These are phyloP conservation scores for Fraxinus excelsior DNA, from an alignment of 257 asterid species.

Conservation along the genomic window DNA sequence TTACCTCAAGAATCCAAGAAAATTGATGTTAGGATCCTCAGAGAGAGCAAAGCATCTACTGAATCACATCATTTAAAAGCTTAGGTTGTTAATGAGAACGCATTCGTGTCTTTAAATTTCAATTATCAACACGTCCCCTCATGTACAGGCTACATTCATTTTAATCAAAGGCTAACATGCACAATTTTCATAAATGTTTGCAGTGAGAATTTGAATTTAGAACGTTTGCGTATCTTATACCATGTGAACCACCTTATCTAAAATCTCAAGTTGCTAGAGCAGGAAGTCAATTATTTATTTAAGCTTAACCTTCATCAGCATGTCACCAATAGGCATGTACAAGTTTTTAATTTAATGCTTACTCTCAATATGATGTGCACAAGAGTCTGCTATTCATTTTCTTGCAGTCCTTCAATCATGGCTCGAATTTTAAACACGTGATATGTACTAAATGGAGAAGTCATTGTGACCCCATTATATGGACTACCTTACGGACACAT, in stretches of 20 bases:
- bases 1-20: conserved; percentile 9
- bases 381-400: not conserved
- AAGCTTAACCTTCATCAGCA: not conserved
- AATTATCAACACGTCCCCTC: not conserved
- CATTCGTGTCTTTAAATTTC: not conserved
- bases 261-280: not conserved
- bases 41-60: conserved; percentile 1
- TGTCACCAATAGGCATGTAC: not conserved
- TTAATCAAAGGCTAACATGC: not conserved
- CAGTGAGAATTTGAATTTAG: not conserved
- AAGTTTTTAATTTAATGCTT: not conserved
- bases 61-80: not conserved
- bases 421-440: not conserved
- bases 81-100: not conserved
- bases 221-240: not conserved
- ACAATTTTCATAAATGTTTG: not conserved
- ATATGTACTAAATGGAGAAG: not conserved
- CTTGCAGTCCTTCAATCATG: not conserved
- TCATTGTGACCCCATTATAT: not conserved
- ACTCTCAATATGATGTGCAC: not conserved
- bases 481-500: not conserved
- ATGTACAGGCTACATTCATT: not conserved
- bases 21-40: not conserved
- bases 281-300: not conserved
- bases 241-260: not conserved